Conservation (phyloP, 2,329 filamentous ascomycete species). For the Xylaria sp. region DNA sequence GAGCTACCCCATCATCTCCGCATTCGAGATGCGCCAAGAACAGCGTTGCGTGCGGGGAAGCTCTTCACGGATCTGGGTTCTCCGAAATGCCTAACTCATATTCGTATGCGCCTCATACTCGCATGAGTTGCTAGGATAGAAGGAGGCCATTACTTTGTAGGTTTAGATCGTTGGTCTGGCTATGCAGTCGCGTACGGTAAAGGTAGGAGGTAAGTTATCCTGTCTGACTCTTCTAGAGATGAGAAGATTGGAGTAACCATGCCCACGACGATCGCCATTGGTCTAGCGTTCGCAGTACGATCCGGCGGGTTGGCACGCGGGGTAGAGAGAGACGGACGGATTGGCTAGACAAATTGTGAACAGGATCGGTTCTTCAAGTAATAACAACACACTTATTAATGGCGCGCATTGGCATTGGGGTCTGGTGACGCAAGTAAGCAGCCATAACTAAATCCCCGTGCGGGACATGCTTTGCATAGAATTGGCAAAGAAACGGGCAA, state of each 20-base stretch:
- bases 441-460: not conserved
- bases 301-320: not conserved
- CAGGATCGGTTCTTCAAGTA: not conserved
- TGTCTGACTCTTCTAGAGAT: not conserved
- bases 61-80: slow-evolving; percentile 20
- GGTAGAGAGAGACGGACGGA: not conserved
- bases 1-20: slow-evolving; percentile 38
- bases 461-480: not conserved
- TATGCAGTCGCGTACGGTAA: not conserved
- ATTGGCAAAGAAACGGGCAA: not conserved
- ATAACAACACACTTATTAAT: not conserved
- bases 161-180: not conserved
- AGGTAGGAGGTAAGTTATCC: not conserved
- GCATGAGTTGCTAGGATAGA: not conserved
- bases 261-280: not conserved
- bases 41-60: slow-evolving; percentile 31
- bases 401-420: not conserved
- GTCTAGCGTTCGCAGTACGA: not conserved
- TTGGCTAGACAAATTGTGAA: not conserved
- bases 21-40: slow-evolving; percentile 28
- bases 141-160: not conserved
- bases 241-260: not conserved
- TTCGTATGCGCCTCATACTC: slow-evolving; percentile 5
- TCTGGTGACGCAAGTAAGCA: not conserved
- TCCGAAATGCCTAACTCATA: slow-evolving; percentile 17